Evolutionary conservation across 164 flowering plant species (phyloP), one percentile per base, ranked within the genome.

Genomic region (Warburgia ugandensis): DNA sequence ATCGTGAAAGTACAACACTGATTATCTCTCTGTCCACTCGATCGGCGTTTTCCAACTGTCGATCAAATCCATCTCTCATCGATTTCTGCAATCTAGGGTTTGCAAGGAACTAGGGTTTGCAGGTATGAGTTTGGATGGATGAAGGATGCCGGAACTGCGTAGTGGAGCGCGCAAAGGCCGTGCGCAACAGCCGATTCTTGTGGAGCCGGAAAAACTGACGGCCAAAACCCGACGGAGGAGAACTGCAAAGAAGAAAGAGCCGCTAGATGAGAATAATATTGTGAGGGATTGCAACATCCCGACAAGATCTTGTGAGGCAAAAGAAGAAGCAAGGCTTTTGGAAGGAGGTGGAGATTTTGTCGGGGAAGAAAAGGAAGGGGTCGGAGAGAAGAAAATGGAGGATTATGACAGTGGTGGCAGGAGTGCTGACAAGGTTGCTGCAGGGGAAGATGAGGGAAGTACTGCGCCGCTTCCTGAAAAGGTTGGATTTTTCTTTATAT

Each of bases 391-490:
- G 68, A 55, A 61, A 50, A 80, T 80, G 87, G 90, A 80, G 41
- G 89, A 75, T 45, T 55, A 50, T 40, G 84, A 77, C 54, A 78
- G 92, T 33, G 80, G 75, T 12, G 86, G 73, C 13, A 54, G 59
- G 40, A 79, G 81, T 42, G 81, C 61, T 11, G 89, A 73, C 37
- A 76, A 68, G 58, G 85, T 58, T 29, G 59, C 65, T 13, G 79
- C 52, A 1, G 80, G 69, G 11, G 95, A 85, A 27, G 95, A 89
- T 33, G 95, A 85, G 39, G 94, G 79, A 23, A 71, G 72, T 68
- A 75, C 86, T 0, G 69, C 81, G 22, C 92, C 95, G 13, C 56
- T 89, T 39, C 97, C 95, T 29, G 92, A 85, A 20, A 85, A 76
- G 90, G 97, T 89, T 45, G 11, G 54, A 2, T 19, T 40, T 27